A percentile compares a stretch with the other conserved stretches of the same genome.
phyloP scores from a whole-genome alignment of 2,329 filamentous ascomycete species.

The Penicillium sp. region DNA sequence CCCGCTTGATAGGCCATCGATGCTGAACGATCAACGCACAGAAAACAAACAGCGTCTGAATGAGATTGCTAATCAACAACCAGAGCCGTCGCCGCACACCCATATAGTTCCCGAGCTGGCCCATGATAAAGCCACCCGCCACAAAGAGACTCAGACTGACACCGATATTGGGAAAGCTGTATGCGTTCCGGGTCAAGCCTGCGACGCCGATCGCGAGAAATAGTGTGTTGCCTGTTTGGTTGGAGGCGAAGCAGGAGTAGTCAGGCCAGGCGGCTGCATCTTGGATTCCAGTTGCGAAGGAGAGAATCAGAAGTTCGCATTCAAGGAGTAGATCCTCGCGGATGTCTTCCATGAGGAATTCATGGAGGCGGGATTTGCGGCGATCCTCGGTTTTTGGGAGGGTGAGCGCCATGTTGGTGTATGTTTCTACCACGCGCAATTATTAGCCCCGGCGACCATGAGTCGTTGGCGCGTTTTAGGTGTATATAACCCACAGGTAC shows the following conservation, averaged over 20 bases:
- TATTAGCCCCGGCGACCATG: background rate
- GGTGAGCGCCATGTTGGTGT: constrained; percentile 2
- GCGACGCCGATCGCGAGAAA: constrained; percentile 58
- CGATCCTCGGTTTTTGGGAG: background rate
- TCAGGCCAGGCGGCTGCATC: constrained; percentile 62
- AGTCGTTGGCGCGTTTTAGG: background rate
- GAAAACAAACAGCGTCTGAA: constrained; percentile 59
- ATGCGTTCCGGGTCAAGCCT: constrained; percentile 49
- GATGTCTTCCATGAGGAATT: constrained; percentile 19
- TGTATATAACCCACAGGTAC: background rate
- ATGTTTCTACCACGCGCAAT: background rate
- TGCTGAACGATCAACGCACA: constrained; percentile 53
- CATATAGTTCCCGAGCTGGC: constrained; percentile 57
- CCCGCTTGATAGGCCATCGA: constrained; percentile 33
- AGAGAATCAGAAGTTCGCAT: constrained; percentile 39
- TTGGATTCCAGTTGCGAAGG: constrained; percentile 44
- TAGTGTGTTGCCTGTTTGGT: constrained; percentile 66
- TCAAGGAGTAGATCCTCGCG: constrained; percentile 27
- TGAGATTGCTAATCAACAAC: constrained; percentile 55
- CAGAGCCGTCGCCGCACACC: constrained; percentile 54
- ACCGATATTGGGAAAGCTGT: constrained; percentile 57
- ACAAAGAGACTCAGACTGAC: constrained; percentile 59
- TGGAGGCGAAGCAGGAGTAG: constrained; percentile 64
- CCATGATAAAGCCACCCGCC: constrained; percentile 55
- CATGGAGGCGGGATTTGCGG: background rate